Base-by-base conservation (phyloP, 306 rosid species). In the Ormosia semicastrata region DNA sequence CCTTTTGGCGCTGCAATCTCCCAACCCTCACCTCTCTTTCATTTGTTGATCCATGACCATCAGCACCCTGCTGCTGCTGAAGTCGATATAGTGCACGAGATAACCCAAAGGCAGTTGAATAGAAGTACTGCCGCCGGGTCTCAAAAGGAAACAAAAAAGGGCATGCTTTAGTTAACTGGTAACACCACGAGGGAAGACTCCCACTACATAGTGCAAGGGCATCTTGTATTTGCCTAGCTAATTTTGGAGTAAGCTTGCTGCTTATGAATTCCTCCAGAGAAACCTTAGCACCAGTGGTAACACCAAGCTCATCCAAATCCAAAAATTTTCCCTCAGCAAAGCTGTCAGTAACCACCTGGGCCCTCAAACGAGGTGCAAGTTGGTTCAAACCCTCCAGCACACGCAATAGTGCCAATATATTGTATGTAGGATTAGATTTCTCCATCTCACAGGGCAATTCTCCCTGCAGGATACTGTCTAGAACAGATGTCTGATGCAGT, bases 191-290 rank as follows among this genome's bases (percentile, higher is more conserved):
- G 49, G 99, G 99, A 73, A 96, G 98, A 85, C 99, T 96, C 65
- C 99, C 99, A 83, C 99, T 96, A 85, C 99, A 96, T 57, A 96
- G 83, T n/a, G 99, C 98, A 91, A 96, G 98, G 49, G 98, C 99
- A 82, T 96, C 99, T 81, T 96, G 99, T 71, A 96, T 96, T 84
- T 96, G 99, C 78, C 99, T 83, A 34, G 99, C 97, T 86, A 96
- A 86, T 68, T 96, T 96, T 34, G 99, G 99, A 86, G 99, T 96
- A 81, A 96, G 98, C 86, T 96, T 96, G 89, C 85, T 89, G 88
- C 97, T 96, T 66, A 94, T 82, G 75, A 93, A 96, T 82, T 96
- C 98, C 80, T 96, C 99, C 2, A 70, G 69, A 50, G 87, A 75
- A 75, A 94, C 98, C 86, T 90, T 80, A 18, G 88, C 90, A 80